phyloP scores from a whole-genome alignment of 1,284 basidiomycete genomes.

The Sporisorium graminicola region DNA sequence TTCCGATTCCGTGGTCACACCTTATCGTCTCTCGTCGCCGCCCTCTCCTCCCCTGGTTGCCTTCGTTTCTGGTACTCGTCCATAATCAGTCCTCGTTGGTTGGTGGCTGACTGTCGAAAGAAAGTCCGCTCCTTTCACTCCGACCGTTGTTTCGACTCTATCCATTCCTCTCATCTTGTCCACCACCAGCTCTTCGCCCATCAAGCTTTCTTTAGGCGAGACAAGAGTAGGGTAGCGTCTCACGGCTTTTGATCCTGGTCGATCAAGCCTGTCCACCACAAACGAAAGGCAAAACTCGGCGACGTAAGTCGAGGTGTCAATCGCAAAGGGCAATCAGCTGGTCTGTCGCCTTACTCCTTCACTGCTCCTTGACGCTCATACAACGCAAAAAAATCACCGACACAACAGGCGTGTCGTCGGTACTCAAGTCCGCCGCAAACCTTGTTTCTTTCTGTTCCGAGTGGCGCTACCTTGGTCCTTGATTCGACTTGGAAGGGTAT shows the following conservation, averaged over 20 bases:
- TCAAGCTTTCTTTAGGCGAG: neutral
- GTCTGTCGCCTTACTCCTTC: neutral
- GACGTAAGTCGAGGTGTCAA: neutral
- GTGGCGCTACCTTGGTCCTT: neutral
- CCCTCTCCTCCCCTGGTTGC: neutral
- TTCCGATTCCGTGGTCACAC: neutral
- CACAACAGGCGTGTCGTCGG: neutral
- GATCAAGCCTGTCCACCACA: neutral
- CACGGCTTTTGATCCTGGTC: neutral
- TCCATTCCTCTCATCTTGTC: neutral
- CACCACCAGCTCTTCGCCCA: neutral
- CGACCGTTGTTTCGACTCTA: neutral
- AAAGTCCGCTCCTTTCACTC: neutral
- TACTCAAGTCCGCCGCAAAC: neutral
- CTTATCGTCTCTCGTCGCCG: neutral
- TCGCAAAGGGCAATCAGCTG: neutral
- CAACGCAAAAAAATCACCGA: neutral
- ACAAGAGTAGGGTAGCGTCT: neutral
- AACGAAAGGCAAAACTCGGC: neutral
- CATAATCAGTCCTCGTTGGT: neutral
- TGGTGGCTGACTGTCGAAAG: neutral
- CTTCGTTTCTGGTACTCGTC: neutral
- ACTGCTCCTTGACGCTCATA: neutral
- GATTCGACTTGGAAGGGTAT: neutral
- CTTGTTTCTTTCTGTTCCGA: neutral